Evolutionary conservation across 371 early-diverging fungal genomes (phyloP).

Genomic region (Haplosporangium sp.): DNA sequence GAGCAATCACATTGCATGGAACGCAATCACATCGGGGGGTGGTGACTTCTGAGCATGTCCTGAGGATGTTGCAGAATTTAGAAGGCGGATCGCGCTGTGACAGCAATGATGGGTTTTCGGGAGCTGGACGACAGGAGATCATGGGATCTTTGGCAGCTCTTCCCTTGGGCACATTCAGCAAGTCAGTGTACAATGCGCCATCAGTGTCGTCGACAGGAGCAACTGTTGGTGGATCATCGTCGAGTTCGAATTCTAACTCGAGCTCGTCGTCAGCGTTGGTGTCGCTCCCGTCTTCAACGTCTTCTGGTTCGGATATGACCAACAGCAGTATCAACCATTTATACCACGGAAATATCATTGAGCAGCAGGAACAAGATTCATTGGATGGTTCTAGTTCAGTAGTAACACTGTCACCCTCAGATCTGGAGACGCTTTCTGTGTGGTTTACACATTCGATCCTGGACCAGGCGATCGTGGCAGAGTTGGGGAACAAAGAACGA

Average conservation of each 20-base stretch:
- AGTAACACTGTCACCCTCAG: conserved; percentile 24
- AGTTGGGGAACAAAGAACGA: conserved; percentile 23
- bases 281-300: conserved; percentile 7
- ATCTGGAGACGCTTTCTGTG: conserved; percentile 34
- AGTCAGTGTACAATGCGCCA: conserved; percentile 10
- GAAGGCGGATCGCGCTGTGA: conserved; percentile 6
- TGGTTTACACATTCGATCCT: conserved; percentile 49
- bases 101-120: background rate
- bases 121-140: background rate
- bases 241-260: conserved; percentile 10
- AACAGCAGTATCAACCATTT: background rate
- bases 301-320: background rate
- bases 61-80: conserved; percentile 17
- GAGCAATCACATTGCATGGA: conserved; percentile 28
- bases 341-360: background rate
- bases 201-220: conserved; percentile 26
- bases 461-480: conserved; percentile 20
- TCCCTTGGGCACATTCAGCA: conserved; percentile 26
- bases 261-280: conserved; percentile 8
- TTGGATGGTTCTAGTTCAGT: background rate
- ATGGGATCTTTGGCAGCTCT: conserved; percentile 23
- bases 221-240: too few species aligned
- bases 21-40: conserved; percentile 29
- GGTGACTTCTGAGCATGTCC: conserved; percentile 20
- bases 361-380: background rate